Conservation (phyloP, 2,329 filamentous ascomycete genomes). For the Pseudogymnoascus sp. region DNA sequence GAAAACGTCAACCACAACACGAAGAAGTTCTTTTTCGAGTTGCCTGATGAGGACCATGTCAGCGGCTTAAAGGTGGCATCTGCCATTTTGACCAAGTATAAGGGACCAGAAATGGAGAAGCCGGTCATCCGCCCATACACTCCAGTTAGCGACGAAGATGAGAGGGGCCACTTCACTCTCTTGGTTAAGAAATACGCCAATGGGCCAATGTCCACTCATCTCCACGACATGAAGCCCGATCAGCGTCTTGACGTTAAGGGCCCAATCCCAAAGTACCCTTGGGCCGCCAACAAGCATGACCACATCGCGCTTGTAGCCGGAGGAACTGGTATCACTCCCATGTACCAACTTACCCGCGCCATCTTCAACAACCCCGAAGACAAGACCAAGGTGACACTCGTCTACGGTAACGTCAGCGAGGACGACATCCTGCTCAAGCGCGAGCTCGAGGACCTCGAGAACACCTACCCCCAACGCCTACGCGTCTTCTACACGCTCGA, state of each 20-base stretch:
- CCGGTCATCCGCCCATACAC: constrained; percentile 87
- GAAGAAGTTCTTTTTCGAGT: constrained; percentile 81
- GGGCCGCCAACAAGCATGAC: constrained; percentile 84
- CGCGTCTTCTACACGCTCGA: constrained; percentile 90
- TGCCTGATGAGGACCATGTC: constrained; percentile 76
- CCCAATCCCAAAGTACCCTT: constrained; percentile 87
- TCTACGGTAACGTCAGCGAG: constrained; percentile 85
- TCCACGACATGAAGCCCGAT: constrained; percentile 75
- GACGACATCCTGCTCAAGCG: constrained; percentile 86
- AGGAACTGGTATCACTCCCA: constrained; percentile 93
- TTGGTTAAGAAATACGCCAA: constrained; percentile 86
- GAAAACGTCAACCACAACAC: constrained; percentile 89
- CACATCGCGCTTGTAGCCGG: constrained; percentile 86
- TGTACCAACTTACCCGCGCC: constrained; percentile 86
- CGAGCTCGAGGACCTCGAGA: constrained; percentile 81
- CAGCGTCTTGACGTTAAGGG: constrained; percentile 89
- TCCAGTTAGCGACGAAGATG: constrained; percentile 77
- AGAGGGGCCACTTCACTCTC: constrained; percentile 75
- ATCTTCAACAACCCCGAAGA: constrained; percentile 96
- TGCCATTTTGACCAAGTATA: constrained; percentile 87
- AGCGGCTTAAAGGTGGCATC: constrained; percentile 77
- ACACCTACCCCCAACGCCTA: constrained; percentile 92
- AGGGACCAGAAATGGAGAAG: constrained; percentile 76
- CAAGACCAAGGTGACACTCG: constrained; percentile 93
- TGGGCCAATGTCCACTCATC: constrained; percentile 84